Evolutionary conservation across 257 asterid genomes (phyloP).

Genomic region (Leptodermis oblonga): DNA sequence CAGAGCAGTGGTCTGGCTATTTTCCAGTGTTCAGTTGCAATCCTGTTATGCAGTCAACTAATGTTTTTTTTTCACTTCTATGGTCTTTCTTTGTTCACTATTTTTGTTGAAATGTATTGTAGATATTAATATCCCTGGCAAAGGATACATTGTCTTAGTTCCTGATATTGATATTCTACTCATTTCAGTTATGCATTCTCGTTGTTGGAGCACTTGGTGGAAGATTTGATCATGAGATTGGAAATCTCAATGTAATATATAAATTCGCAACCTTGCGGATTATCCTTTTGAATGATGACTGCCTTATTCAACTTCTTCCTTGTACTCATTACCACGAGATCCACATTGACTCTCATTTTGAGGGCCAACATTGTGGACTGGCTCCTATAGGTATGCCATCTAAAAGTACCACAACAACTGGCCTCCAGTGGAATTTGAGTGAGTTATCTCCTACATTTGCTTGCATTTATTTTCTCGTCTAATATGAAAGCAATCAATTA

Average conservation of each 20-base stretch:
- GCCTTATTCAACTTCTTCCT: conserved; percentile 87
- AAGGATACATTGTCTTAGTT: neutral
- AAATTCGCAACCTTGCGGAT: conserved; percentile 55
- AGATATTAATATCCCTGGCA: neutral
- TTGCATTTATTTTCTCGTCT: neutral
- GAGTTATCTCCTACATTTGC: conserved; percentile 25
- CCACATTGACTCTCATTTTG: conserved; percentile 46
- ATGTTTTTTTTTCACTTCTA: neutral
- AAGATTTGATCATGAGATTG: conserved; percentile 91
- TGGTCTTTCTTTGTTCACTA: neutral
- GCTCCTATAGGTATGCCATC: conserved; percentile 67
- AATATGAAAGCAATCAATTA: neutral
- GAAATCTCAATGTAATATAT: conserved; percentile 74
- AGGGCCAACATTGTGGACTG: conserved; percentile 95
- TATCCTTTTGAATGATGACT: conserved; percentile 77
- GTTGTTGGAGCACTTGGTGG: conserved; percentile 98
- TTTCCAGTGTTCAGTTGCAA: neutral
- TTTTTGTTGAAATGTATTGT: neutral
- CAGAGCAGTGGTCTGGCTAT: neutral
- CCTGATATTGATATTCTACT: conserved; percentile 9
- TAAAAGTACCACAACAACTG: conserved; percentile 62
- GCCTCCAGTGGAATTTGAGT: conserved; percentile 91
- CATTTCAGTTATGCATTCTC: conserved; percentile 67
- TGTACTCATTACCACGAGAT: conserved; percentile 62
- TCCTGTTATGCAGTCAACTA: neutral